Evolutionary conservation across 2,329 filamentous ascomycete species (phyloP).

Genomic region (Ciborinia camelliae): DNA sequence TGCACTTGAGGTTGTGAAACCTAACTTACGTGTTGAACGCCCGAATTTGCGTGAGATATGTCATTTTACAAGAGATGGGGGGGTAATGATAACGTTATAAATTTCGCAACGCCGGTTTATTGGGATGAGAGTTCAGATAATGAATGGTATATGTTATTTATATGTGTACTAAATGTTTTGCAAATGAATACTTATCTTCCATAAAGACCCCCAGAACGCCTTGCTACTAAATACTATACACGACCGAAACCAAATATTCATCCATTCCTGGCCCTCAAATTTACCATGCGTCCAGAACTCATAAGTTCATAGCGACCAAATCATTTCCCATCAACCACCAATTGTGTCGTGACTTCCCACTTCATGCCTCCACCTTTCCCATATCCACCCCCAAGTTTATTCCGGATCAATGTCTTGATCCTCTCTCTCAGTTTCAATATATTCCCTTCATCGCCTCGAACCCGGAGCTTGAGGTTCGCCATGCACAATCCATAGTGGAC

Average conservation of each 20-base stretch:
- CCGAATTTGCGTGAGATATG: too few relatives aligned
- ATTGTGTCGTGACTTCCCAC: conserved; percentile 93
- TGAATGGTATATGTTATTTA: background rate
- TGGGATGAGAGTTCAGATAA: background rate
- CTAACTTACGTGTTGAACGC: too few relatives aligned
- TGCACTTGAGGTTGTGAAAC: too few relatives aligned
- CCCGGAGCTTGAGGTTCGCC: conserved; percentile 82
- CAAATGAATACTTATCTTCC: background rate
- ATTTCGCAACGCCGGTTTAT: too few relatives aligned
- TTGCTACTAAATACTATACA: background rate
- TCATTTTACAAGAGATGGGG: too few relatives aligned
- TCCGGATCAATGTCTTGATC: conserved; percentile 75
- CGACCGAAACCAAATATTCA: background rate
- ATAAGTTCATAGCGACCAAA: background rate
- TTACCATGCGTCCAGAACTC: too few relatives aligned
- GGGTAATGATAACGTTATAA: too few relatives aligned
- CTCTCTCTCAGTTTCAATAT: conserved; percentile 71
- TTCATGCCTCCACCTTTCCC: conserved; percentile 72
- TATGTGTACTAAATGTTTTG: background rate
- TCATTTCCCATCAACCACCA: conserved; percentile 40
- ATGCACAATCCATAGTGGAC: conserved; percentile 96
- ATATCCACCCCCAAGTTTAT: conserved; percentile 83
- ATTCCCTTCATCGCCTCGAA: conserved; percentile 63
- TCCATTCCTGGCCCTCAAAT: background rate
- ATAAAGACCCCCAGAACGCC: background rate